Evolutionary conservation across 2,329 filamentous ascomycete genomes (phyloP), one percentile per base, ranked within the genome.

Genomic region (Cladosporium sp.): DNA sequence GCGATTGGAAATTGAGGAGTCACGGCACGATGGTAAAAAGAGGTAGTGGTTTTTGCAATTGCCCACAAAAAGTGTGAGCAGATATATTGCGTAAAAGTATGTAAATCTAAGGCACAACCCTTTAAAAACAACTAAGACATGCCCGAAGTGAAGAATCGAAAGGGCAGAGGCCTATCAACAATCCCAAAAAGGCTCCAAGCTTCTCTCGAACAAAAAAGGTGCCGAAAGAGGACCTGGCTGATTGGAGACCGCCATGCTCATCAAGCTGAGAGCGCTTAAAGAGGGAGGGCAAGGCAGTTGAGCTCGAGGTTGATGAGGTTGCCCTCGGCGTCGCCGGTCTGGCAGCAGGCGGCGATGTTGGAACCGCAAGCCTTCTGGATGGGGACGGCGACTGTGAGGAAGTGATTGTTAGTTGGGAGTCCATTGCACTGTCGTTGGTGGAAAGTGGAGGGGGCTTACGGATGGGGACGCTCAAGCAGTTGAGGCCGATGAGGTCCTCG

Each of bases 241-340:
- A 34, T 62, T 62, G 21, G 59, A 34, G 46, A 51, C 28, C 30
- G 46, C 11, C 23, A 53, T 32, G 54, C 11, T 10, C 14, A 23
- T 34, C 21, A 57, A 21, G 23, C 21, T n/a, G 21, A 8, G 60
- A 26, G 60, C 60, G 60, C 60, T 63, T 63, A 63, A 46, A 63
- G 60, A 18, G 60, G 60, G 49, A 63, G 10, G 34, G 60, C 39
- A 10, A 63, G 34, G 60, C 60, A 63, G 60, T 63, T 63, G 60
- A 63, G 60, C 60, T 63, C 60, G 60, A 63, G 60, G 60, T 63
- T 63, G 60, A 63, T 63, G 49, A 63, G 60, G 60, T 63, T 63
- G 60, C 60, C 60, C 23, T 26, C 14, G 60, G 60, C 30, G 34
- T 54, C 34, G 60, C 60, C 60, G 34, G 60, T 56, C 25, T 39